These are phyloP conservation scores for Murraya paniculata DNA, from an alignment of 345 rosid genomes.

Conservation along the genomic window DNA sequence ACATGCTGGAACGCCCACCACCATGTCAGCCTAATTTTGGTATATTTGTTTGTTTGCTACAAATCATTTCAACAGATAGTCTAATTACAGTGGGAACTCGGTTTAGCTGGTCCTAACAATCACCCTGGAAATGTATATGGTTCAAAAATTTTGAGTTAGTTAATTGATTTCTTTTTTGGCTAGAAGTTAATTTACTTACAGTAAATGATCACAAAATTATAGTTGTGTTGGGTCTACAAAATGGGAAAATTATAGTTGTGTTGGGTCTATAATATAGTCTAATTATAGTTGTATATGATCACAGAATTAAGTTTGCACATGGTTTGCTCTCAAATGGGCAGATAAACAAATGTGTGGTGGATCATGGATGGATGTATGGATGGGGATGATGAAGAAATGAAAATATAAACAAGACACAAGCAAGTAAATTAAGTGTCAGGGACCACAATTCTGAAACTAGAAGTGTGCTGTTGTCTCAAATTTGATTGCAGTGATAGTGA, in stretches of 20 bases:
- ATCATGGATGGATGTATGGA: neutral
- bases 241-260: too few species aligned
- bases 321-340: neutral
- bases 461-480: neutral
- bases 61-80: too few species aligned
- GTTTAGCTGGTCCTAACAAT: neutral
- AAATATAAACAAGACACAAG: conserved; percentile 15
- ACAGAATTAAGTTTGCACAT: too few species aligned
- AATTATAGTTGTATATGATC: too few species aligned
- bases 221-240: too few species aligned
- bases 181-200: neutral
- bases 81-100: neutral
- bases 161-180: neutral
- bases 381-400: neutral
- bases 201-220: too few species aligned
- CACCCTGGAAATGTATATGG: neutral
- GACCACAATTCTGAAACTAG: neutral
- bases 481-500: conserved; percentile 8
- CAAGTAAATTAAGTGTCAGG: neutral
- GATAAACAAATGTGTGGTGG: neutral
- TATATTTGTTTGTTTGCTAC: too few species aligned
- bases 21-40: too few species aligned
- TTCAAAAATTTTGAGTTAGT: neutral
- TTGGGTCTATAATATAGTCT: too few species aligned
- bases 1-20: too few species aligned